Evolutionary conservation across 192 early-diverging fungal genomes (phyloP).

Genomic region (Powellomyces hirtus): DNA sequence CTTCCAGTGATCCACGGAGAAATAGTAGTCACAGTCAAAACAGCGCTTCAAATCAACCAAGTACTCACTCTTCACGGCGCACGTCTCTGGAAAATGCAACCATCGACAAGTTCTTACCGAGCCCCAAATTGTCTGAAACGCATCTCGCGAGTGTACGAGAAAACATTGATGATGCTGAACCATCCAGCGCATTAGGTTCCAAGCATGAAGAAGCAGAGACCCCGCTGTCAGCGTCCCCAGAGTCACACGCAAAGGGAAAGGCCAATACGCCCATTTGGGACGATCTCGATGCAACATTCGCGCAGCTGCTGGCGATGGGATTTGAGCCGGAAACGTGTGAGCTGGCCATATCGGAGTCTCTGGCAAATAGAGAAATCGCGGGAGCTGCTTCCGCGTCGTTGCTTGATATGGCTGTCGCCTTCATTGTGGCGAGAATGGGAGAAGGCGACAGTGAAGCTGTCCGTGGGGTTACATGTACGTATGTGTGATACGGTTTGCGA

Average conservation of each 20-base stretch:
- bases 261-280: background rate
- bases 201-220: background rate
- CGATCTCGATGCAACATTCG: conserved; percentile 26
- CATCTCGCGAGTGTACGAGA: too few species aligned
- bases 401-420: conserved; percentile 22
- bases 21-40: background rate
- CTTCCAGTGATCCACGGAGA: background rate
- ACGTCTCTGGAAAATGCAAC: background rate
- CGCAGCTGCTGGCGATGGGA: conserved; percentile 29
- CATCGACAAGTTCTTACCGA: conserved; percentile 7
- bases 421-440: conserved; percentile 16
- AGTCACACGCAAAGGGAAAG: background rate
- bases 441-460: conserved; percentile 4
- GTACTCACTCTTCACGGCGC: background rate
- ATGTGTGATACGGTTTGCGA: too few species aligned
- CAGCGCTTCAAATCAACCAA: background rate
- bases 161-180: background rate
- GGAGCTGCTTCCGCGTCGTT: background rate
- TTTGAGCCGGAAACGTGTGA: conserved; percentile 31
- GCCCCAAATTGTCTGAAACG: background rate
- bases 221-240: background rate
- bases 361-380: background rate
- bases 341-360: conserved; percentile 21
- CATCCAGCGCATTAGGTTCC: background rate
- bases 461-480: conserved; percentile 22